A percentile compares a stretch with the other conserved stretches of the same genome.
Evolutionary conservation across 805 yeast species (phyloP).

Genomic region (Lachancea dasiensis): DNA sequence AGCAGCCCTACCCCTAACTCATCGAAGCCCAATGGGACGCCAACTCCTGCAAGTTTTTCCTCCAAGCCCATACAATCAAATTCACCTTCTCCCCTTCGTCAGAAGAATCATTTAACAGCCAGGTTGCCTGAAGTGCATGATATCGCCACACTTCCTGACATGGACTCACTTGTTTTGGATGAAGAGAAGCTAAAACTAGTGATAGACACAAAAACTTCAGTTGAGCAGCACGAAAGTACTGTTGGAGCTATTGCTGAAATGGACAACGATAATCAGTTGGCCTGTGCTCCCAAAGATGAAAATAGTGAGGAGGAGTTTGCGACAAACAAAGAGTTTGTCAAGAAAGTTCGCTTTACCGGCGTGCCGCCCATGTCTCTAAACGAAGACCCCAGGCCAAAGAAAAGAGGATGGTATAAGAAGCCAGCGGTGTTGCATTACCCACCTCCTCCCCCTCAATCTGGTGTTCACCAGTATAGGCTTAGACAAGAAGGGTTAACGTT

Average conservation of each 20-base stretch:
- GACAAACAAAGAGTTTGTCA: slow-evolving; percentile 5
- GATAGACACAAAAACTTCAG: not conserved
- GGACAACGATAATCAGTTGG: not conserved
- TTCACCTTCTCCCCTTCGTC: slow-evolving; percentile 8
- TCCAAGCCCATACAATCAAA: slow-evolving; percentile 1
- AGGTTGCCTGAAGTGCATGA: not conserved
- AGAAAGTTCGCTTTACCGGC: slow-evolving; percentile 32
- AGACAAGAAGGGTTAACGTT: slow-evolving; percentile 34
- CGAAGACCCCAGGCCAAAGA: slow-evolving; percentile 30
- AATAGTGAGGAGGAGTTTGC: not conserved
- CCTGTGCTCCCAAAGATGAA: not conserved
- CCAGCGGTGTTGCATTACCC: slow-evolving; percentile 33
- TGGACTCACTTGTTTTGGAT: slow-evolving; percentile 3
- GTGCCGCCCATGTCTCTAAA: slow-evolving; percentile 32
- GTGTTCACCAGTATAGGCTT: slow-evolving; percentile 16
- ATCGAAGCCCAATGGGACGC: not conserved
- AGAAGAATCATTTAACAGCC: not conserved
- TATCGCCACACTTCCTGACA: slow-evolving; percentile 1
- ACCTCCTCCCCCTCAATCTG: slow-evolving; percentile 20
- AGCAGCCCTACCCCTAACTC: not conserved
- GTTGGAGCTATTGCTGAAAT: not conserved
- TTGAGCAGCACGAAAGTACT: no score
- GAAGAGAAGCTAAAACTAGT: slow-evolving; percentile 6
- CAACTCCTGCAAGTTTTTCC: not conserved
- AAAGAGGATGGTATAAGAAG: slow-evolving; percentile 34